Percentiles rank a stretch among this genome's conserved stretches.
phyloP scores from a whole-genome alignment of 2,329 filamentous ascomycete species.

The Fusarium palustre region DNA sequence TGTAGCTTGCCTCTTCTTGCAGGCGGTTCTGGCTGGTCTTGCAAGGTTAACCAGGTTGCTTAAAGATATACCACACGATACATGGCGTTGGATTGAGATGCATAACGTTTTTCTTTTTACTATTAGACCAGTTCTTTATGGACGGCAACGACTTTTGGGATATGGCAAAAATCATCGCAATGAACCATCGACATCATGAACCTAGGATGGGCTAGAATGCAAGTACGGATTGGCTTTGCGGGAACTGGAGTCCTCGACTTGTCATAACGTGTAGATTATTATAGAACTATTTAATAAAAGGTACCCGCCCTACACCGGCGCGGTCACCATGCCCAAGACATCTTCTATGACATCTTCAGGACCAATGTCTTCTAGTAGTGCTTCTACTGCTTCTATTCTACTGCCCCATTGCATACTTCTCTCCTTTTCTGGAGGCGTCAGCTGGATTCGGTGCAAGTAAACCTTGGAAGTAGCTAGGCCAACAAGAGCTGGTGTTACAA shows the following conservation, averaged over 20 bases:
- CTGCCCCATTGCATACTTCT: slow-evolving; percentile 96
- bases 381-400: slow-evolving; percentile 74
- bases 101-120: slow-evolving; percentile 39
- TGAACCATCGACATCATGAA: slow-evolving; percentile 35
- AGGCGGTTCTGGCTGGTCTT: slow-evolving; percentile 88
- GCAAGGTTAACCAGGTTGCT: slow-evolving; percentile 82
- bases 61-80: slow-evolving; percentile 52
- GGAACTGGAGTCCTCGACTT: slow-evolving; percentile 38
- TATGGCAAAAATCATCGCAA: slow-evolving; percentile 35
- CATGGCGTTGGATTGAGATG: slow-evolving; percentile 44
- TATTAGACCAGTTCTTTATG: slow-evolving; percentile 33
- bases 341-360: slow-evolving; percentile 74
- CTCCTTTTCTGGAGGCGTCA: slow-evolving; percentile 78
- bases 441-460: slow-evolving; percentile 83
- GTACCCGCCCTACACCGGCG: slow-evolving; percentile 55
- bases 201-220: slow-evolving; percentile 32
- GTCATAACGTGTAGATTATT: slow-evolving; percentile 44
- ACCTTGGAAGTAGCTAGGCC: slow-evolving; percentile 85
- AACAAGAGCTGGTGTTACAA: slow-evolving; percentile 85
- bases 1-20: slow-evolving; percentile 83
- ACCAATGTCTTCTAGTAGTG: slow-evolving; percentile 71
- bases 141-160: slow-evolving; percentile 44
- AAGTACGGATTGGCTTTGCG: slow-evolving; percentile 29
- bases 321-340: slow-evolving; percentile 68
- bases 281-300: slow-evolving; percentile 48